Conservation (phyloP, 164 flowering plant genomes). For the Sextonia rubra region DNA sequence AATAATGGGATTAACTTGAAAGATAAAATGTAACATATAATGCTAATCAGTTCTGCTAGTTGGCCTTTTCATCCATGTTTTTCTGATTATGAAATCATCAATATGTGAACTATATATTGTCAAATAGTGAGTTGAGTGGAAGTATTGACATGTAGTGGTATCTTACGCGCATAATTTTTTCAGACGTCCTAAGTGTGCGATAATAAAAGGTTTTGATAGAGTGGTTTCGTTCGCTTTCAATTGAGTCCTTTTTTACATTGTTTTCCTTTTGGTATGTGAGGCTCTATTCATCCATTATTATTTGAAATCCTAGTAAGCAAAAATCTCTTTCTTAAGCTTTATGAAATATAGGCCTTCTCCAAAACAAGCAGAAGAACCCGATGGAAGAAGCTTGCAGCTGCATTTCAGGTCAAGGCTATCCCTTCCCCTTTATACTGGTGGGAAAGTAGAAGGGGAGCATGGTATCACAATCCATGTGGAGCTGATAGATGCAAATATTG, state of each 20-base stretch:
- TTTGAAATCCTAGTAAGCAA: background rate
- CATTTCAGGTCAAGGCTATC: constrained; percentile 75
- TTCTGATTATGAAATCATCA: too few species aligned
- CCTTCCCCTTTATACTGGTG: constrained; percentile 91
- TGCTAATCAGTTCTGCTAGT: background rate
- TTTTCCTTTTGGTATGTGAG: background rate
- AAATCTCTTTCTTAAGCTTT: background rate
- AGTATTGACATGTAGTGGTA: background rate
- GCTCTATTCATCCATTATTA: background rate
- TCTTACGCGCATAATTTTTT: too few species aligned
- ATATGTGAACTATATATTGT: background rate
- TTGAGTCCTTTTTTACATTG: too few species aligned
- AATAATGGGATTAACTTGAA: background rate
- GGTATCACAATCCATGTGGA: constrained; percentile 78
- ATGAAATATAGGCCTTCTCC: constrained; percentile 66
- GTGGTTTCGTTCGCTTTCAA: background rate
- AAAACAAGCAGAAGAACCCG: constrained; percentile 69
- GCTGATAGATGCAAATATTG: constrained; percentile 65
- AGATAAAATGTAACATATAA: background rate
- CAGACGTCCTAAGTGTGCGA: too few species aligned
- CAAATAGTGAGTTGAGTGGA: background rate
- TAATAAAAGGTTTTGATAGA: background rate
- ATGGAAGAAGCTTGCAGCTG: constrained; percentile 79
- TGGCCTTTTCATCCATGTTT: too few species aligned
- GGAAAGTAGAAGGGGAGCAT: constrained; percentile 94